Conservation (phyloP, 2,329 filamentous ascomycete species). For the Fusarium sp. region DNA sequence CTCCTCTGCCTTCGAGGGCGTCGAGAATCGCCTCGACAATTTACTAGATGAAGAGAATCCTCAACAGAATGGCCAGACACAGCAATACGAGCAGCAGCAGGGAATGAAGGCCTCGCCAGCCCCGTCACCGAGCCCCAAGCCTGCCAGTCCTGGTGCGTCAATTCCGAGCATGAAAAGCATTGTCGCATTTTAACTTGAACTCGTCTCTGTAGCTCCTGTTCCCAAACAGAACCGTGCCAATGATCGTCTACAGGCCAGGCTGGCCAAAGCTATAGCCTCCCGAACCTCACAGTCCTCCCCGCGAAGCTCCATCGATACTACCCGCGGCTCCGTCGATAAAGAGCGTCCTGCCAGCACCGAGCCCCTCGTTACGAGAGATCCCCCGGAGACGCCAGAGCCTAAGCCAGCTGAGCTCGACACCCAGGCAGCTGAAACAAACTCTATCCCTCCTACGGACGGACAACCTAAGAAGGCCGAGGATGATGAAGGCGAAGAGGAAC, state of each 20-base stretch:
- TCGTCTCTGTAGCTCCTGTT: slow-evolving; percentile 53
- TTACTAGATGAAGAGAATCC: slow-evolving; percentile 80
- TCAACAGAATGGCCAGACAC: slow-evolving; percentile 25
- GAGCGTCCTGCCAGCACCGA: slow-evolving; percentile 35
- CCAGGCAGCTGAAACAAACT: slow-evolving; percentile 6
- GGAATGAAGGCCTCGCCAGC: slow-evolving; percentile 31
- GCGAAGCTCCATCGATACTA: slow-evolving; percentile 51
- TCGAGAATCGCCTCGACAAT: slow-evolving; percentile 91
- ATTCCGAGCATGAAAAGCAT: not conserved
- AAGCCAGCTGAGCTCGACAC: slow-evolving; percentile 22
- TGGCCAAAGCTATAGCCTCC: slow-evolving; percentile 86
- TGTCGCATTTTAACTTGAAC: slow-evolving; percentile 6
- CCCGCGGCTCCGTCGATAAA: slow-evolving; percentile 45
- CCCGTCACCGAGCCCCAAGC: slow-evolving; percentile 47
- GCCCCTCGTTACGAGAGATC: slow-evolving; percentile 20
- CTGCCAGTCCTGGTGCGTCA: slow-evolving; percentile 12
- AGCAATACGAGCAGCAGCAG: slow-evolving; percentile 34
- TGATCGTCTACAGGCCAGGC: slow-evolving; percentile 86
- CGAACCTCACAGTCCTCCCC: slow-evolving; percentile 59
- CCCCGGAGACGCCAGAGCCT: slow-evolving; percentile 17
- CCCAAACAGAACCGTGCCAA: slow-evolving; percentile 75
- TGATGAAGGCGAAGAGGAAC: slow-evolving; percentile 1
- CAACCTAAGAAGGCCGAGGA: slow-evolving; percentile 5
- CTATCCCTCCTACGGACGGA: not conserved
- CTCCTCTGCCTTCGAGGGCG: slow-evolving; percentile 88